Evolutionary conservation across 306 rosid species (phyloP).

Genomic region (Chamaecrista fasciculata): DNA sequence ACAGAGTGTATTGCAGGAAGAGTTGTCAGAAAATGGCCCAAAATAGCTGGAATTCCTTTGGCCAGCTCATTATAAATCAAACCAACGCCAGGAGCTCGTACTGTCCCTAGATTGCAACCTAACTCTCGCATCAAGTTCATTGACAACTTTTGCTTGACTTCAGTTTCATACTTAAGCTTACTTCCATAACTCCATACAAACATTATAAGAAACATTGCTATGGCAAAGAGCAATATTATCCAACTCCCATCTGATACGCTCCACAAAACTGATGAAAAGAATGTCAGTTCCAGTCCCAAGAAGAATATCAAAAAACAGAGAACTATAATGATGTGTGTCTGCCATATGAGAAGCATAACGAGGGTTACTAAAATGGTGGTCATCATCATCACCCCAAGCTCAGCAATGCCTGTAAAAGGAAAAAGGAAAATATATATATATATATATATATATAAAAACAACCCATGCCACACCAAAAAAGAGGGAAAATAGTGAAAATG

Average conservation of each 20-base stretch:
- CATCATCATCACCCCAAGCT: constrained; percentile 99
- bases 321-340: constrained; percentile 72
- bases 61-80: constrained; percentile 91
- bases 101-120: constrained; percentile 89
- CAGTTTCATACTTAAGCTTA: constrained; percentile 95
- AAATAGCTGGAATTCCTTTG: constrained; percentile 93
- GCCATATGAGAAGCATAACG: constrained; percentile 99
- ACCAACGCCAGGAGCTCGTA: constrained; percentile 97
- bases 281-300: constrained; percentile 80
- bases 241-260: constrained; percentile 95
- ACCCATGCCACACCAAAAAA: neutral
- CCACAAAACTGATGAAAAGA: constrained; percentile 90
- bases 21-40: constrained; percentile 91
- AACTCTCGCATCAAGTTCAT: constrained; percentile 80
- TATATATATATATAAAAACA: constrained; percentile 1
- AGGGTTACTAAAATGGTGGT: constrained; percentile 83
- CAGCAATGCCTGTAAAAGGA: constrained; percentile 79
- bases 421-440: constrained; percentile 24
- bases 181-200: constrained; percentile 93
- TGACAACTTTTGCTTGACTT: constrained; percentile 86
- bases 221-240: constrained; percentile 83
- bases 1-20: constrained; percentile 64
- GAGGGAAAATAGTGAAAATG: neutral
- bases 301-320: constrained; percentile 61
- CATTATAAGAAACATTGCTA: constrained; percentile 77